Evolutionary conservation across 768 basidiomycete genomes (phyloP).

Genomic region (Lactifluus hygrophoroides): DNA sequence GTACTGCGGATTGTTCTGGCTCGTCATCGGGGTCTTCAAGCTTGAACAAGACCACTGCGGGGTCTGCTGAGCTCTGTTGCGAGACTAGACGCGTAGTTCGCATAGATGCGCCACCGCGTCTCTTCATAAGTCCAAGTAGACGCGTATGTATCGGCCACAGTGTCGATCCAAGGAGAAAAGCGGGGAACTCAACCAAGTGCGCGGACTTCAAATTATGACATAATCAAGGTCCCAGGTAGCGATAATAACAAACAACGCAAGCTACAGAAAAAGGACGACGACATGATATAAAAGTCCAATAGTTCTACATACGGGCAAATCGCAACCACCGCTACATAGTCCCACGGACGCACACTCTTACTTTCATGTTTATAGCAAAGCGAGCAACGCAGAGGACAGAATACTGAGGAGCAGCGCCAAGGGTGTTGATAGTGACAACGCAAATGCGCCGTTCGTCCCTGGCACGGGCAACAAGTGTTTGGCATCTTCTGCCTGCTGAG

Average conservation of each 20-base stretch:
- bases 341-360: not conserved
- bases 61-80: conserved; percentile 12
- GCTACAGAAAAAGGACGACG: not conserved
- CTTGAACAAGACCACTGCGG: conserved; percentile 20
- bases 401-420: not conserved
- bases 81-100: conserved; percentile 1
- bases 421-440: not conserved
- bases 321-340: not conserved
- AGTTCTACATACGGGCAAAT: not conserved
- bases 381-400: not conserved
- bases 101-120: not conserved
- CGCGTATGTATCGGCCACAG: not conserved
- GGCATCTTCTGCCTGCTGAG: conserved; percentile 45
- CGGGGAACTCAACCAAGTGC: not conserved
- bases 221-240: not conserved
- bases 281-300: not conserved
- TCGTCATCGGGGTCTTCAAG: conserved; percentile 16
- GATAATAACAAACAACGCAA: not conserved
- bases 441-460: conserved; percentile 32
- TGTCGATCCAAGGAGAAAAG: not conserved
- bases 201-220: not conserved
- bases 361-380: not conserved
- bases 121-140: conserved; percentile 6
- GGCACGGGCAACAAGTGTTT: conserved; percentile 54
- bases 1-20: conserved; percentile 16